phyloP scores from a whole-genome alignment of 1,139 yeast genomes.

The Kodamaea sp. region DNA sequence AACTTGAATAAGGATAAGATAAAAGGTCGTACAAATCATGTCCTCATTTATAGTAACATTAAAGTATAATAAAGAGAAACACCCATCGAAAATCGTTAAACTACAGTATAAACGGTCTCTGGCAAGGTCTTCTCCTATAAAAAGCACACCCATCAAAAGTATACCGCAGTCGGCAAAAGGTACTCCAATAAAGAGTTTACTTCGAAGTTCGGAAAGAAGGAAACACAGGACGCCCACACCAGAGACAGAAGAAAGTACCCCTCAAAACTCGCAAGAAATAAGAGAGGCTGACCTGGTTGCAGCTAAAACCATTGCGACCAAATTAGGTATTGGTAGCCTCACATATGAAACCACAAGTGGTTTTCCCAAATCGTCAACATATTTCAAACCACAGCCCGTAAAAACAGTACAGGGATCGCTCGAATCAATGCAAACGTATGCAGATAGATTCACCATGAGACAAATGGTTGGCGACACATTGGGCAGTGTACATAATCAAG shows the following conservation, averaged over 20 bases:
- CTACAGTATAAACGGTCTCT: conserved; percentile 5
- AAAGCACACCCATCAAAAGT: too few relatives aligned
- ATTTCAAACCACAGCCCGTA: neutral
- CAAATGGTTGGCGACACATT: neutral
- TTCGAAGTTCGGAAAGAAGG: conserved; percentile 1
- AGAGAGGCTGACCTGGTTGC: too few relatives aligned
- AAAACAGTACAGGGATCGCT: conserved; percentile 9
- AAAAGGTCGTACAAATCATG: neutral
- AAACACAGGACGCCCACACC: conserved; percentile 9
- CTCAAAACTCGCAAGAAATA: neutral
- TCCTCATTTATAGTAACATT: conserved; percentile 5
- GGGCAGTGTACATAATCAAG: conserved; percentile 4
- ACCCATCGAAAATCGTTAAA: conserved; percentile 6
- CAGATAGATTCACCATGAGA: conserved; percentile 5
- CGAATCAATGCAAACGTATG: conserved; percentile 9
- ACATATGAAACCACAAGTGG: too few relatives aligned
- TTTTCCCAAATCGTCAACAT: neutral
- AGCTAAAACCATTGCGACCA: too few relatives aligned
- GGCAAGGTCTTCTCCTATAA: too few relatives aligned
- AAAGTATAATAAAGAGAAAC: conserved; percentile 7
- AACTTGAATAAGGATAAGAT: neutral
- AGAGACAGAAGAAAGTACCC: conserved; percentile 3
- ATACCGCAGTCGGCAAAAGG: too few relatives aligned
- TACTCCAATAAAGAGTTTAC: too few relatives aligned
- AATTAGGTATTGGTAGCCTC: too few relatives aligned